Conservation (phyloP, 164 flowering plant genomes). For the grape (Vitis vinifera) region ASM3070453v1 NC_081817.1:140501-141000, state of each 20-base stretch:
- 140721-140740: slow-evolving; percentile 52
- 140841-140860: not conserved
- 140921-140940: not conserved
- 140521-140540: no score
- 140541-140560: no score
- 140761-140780: slow-evolving; percentile 66
- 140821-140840: not conserved
- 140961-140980: not conserved
- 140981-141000: not conserved
- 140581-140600: no score
- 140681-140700: not conserved
- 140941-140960: not conserved
- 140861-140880: not conserved
- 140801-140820: slow-evolving; percentile 40
- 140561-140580: no score
- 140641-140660: not conserved
- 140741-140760: slow-evolving; percentile 79
- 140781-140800: slow-evolving; percentile 56
- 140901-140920: no score
- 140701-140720: not conserved
- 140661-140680: not conserved
- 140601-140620: no score
- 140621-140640: no score
- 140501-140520: no score
- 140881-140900: no score